phyloP scores from a whole-genome alignment of 768 basidiomycete species.

The Podaxis carcinomalis region DNA sequence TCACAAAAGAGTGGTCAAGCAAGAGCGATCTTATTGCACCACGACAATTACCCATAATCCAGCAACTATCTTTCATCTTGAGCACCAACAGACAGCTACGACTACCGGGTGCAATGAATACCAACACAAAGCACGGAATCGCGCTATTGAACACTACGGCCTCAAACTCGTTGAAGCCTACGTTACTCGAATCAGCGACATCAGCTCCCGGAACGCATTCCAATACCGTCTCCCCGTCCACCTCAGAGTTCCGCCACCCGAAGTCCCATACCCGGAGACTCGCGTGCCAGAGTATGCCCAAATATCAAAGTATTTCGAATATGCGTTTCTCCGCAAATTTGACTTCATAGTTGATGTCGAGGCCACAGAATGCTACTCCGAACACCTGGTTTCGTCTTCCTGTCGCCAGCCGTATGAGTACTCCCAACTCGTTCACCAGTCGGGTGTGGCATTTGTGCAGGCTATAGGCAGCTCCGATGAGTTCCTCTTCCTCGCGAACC shows the following conservation, averaged over 20 bases:
- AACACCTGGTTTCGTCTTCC: constrained; percentile 84
- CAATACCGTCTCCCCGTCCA: constrained; percentile 85
- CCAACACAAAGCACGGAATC: constrained; percentile 73
- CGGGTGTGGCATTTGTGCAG: constrained; percentile 88
- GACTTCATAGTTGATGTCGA: constrained; percentile 85
- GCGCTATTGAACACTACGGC: constrained; percentile 84
- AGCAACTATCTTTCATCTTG: constrained; percentile 92
- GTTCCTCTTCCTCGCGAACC: constrained; percentile 87
- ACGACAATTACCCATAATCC: constrained; percentile 94
- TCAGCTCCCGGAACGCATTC: constrained; percentile 82
- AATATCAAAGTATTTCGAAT: constrained; percentile 73
- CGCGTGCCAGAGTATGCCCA: constrained; percentile 67
- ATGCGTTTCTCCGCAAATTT: constrained; percentile 68
- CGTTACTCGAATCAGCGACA: constrained; percentile 86
- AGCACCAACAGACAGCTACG: constrained; percentile 95
- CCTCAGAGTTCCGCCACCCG: constrained; percentile 70
- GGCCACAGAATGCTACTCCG: constrained; percentile 70
- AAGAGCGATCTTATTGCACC: constrained; percentile 86
- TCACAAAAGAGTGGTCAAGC: constrained; percentile 80
- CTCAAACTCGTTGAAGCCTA: constrained; percentile 91
- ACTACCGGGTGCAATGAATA: constrained; percentile 91
- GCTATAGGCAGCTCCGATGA: constrained; percentile 76
- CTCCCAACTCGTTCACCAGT: constrained; percentile 92
- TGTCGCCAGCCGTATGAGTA: constrained; percentile 72
- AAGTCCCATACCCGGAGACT: constrained; percentile 60